Base-by-base conservation (phyloP, 2,329 filamentous ascomycete genomes). In the Beauveria brongniartii region DNA sequence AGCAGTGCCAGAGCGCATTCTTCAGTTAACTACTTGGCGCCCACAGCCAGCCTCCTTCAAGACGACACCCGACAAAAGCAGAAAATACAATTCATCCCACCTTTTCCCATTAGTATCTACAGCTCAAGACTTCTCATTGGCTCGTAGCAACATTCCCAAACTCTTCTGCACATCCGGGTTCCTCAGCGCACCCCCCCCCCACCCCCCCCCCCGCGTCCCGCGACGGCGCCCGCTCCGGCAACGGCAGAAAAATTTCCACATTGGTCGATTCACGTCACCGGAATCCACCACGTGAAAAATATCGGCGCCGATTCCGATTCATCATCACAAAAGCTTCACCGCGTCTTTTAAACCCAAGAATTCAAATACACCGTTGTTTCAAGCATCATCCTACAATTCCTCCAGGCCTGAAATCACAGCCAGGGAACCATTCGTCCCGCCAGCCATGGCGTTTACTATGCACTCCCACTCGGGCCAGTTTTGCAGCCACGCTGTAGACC, bases 391-490 rank as follows among this genome's bases (percentile, higher is more conserved):
- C 0, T 37, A 34, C 30, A 1, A 2, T 6, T 37, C 5, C 5
- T 16, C 34, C 34, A 2, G 34, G 34, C 34, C 2, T 16, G 34
- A 16, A 16, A 6, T 16, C 34, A 37, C 12, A 16, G 34, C 34
- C 34, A 16, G 34, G 14, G 12, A 37, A 5, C 34, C 14, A 34
- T 16, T 16, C 5, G 34, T 37, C 34, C 34, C 34, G 34, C 34
- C 34, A 34, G 37, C 22, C 57, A 97, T 97, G 94, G 92, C 93
- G 1, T 96, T 96, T 77, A 95, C 94, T 5, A 95, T 97, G 80
- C 94, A 99, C 75, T 96, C 91, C 70, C 94, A 99, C 77, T 97
- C 94, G 43, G 94, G 94, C 65, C 91, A 99, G 73, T 99, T 99
- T 79, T 99, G 94, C 78, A 85, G 88, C 67, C 94, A 99, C 78